phyloP scores from a whole-genome alignment of 345 rosid species.

The Brassica rapa region DNA sequence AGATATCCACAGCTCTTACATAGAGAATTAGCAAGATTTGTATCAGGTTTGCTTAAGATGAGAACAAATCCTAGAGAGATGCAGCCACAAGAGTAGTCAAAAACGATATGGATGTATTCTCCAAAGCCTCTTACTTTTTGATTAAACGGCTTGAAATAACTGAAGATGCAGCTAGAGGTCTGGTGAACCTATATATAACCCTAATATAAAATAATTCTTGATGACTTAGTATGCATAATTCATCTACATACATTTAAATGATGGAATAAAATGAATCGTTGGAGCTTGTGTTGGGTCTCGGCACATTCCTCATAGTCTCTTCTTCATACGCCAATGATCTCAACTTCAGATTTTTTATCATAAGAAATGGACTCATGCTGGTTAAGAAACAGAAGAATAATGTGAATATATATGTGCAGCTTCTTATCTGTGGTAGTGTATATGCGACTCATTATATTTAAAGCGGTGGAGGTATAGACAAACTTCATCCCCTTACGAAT shows the following conservation, averaged over 20 bases:
- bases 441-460: slow-evolving; percentile 66
- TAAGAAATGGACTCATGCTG: background rate
- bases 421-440: slow-evolving; percentile 80
- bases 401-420: slow-evolving; percentile 46
- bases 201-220: background rate
- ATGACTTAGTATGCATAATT: background rate
- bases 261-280: slow-evolving; percentile 44
- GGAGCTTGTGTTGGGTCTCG: slow-evolving; percentile 75
- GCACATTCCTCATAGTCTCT: slow-evolving; percentile 69
- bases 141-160: no score
- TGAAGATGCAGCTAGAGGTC: no score
- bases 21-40: no score
- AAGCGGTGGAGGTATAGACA: slow-evolving; percentile 66
- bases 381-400: background rate
- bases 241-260: background rate
- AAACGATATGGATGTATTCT: no score
- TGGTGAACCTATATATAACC: no score
- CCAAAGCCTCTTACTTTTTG: no score
- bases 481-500: slow-evolving; percentile 51
- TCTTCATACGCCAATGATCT: slow-evolving; percentile 68
- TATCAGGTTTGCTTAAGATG: no score
- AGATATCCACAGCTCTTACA: no score
- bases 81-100: no score
- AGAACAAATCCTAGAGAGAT: no score
- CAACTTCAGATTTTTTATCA: slow-evolving; percentile 56